Evolutionary conservation across 1,284 basidiomycete genomes (phyloP), one percentile per base, ranked within the genome.

Genomic region (Erythrobasidium hasegawianum): DNA sequence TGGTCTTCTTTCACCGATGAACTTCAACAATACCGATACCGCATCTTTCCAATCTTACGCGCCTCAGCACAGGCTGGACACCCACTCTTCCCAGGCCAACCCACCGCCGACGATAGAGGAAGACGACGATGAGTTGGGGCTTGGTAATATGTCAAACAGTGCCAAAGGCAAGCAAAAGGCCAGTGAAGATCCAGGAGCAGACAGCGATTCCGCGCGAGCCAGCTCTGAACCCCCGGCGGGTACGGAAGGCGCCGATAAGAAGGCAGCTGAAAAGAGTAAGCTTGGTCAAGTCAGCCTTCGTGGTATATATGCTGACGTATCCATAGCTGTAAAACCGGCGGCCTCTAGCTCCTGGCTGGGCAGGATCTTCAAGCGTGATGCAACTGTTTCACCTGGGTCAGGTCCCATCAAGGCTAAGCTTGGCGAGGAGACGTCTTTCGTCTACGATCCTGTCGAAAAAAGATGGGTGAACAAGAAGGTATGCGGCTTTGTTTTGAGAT

Each of bases 391-490:
- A 5, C 74, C 77, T 0, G 59, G 67, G 3, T 81, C 85, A 14
- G 87, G 82, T 16, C 90, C 92, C 5, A 80, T 93, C 65, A 88
- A 86, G 75, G 96, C 95, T n/a, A 97, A 90, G 72, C 83, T 98
- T 22, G 96, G 96, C 18, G 90, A 98, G 74, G 86, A 95, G 75
- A 90, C 83, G 33, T 82, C 86, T 52, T 95, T 98, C 80, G 89
- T 92, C 72, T 99, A 90, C 76, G 96, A 99, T 78, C 87, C 89
- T 73, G 92, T 97, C 24, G 83, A 88, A 69, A 96, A 96, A 78
- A 85, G 88, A 69, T 99, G 96, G 96, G 87, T 98, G 20, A 94
- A 97, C 78, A 94, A 89, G 79, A 93, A 89, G 79, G 90, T 90
- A n/a, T n/a, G n/a, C n/a, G n/a, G 71, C 33, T n/a, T n/a, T n/a